phyloP scores from a whole-genome alignment of 2,329 filamentous ascomycete genomes.

The Arthroderma sp. region DNA sequence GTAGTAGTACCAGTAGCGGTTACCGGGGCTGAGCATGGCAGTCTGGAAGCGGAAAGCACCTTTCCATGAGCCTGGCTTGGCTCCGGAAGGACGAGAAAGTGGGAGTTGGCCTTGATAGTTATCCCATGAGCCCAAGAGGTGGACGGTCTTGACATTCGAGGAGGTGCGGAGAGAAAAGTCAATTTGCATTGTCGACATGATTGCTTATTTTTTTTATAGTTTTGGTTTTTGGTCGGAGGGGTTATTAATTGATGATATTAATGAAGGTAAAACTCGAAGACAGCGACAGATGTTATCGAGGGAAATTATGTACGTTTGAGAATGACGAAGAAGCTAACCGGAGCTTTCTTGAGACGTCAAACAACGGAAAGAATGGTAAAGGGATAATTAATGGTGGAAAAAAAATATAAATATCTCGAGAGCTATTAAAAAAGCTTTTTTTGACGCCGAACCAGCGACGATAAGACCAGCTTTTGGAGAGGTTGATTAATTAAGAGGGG shows the following conservation, averaged over 20 bases:
- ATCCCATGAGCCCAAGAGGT: constrained; percentile 96
- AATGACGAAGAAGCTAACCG: constrained; percentile 2
- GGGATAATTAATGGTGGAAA: constrained; percentile 2
- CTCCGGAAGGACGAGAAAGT: constrained; percentile 72
- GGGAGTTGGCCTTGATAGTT: constrained; percentile 90
- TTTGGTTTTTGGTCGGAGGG: neutral
- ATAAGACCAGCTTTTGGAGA: constrained; percentile 3
- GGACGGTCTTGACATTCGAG: constrained; percentile 91
- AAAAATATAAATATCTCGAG: constrained; percentile 5
- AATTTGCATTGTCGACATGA: constrained; percentile 79
- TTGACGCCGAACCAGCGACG: constrained; percentile 12
- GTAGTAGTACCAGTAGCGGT: constrained; percentile 99
- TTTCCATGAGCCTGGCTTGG: constrained; percentile 85
- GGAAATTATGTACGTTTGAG: neutral
- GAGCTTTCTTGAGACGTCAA: constrained; percentile 5
- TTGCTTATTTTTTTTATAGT: constrained; percentile 5
- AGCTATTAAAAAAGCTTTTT: constrained; percentile 10
- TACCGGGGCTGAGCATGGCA: constrained; percentile 69
- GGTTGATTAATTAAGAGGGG: constrained; percentile 9
- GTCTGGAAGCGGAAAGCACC: constrained; percentile 94
- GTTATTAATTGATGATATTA: no score
- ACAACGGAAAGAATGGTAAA: neutral
- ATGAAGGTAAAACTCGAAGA: neutral
- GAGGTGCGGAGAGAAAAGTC: constrained; percentile 95
- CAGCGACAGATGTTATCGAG: constrained; percentile 2